A percentile compares a stretch with the other conserved stretches of the same genome.
phyloP scores from a whole-genome alignment of 2,329 filamentous ascomycete species.

The Trichoderma aggressivum region DNA sequence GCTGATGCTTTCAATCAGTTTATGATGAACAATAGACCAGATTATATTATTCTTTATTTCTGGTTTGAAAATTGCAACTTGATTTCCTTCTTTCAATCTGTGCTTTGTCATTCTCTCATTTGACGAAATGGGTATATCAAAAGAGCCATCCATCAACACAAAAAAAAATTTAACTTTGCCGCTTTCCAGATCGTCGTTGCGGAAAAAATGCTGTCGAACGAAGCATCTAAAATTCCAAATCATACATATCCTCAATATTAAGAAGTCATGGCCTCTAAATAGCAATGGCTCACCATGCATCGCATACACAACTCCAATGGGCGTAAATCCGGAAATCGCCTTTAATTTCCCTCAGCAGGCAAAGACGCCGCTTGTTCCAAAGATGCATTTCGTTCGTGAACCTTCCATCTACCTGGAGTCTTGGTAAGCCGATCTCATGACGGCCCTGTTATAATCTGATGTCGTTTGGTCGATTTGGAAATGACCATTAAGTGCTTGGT shows the following conservation, averaged over 20 bases:
- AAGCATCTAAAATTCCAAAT: not conserved
- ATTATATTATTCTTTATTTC: constrained; percentile 1
- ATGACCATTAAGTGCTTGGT: constrained; percentile 23
- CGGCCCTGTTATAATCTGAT: constrained; percentile 35
- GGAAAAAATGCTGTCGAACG: not conserved
- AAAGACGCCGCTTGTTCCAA: not conserved
- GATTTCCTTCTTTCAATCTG: not conserved
- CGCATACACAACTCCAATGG: not conserved
- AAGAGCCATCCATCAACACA: not conserved
- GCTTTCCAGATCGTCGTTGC: not conserved
- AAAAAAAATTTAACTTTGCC: not conserved
- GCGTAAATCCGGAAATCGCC: not conserved
- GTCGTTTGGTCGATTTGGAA: constrained; percentile 35
- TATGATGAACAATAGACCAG: constrained; percentile 12
- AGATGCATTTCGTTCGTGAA: not conserved
- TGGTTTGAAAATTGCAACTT: constrained; percentile 15
- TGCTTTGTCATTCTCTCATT: not conserved
- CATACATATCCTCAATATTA: not conserved
- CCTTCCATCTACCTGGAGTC: constrained; percentile 25
- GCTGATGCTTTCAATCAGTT: constrained; percentile 7
- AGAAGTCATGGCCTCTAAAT: not conserved
- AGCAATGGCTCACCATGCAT: not conserved
- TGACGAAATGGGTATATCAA: not conserved
- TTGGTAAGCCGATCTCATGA: constrained; percentile 34
- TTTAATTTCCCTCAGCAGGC: not conserved